Evolutionary conservation across 805 yeast genomes (phyloP).

Genomic region (Ogataea salicorniae): DNA sequence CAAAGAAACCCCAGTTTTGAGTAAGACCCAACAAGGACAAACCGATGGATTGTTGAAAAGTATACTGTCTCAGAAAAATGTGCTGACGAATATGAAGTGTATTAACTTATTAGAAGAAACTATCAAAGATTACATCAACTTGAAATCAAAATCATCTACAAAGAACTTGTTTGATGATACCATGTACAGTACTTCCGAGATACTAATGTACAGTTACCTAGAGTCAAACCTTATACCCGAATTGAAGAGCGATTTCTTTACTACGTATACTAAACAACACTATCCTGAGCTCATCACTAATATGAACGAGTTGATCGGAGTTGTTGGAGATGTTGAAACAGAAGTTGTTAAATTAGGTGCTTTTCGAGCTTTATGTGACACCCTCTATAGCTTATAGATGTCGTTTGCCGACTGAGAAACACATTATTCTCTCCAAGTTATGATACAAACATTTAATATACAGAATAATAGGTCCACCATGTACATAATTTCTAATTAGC

Average conservation of each 20-base stretch:
- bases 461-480: too few species aligned
- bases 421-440: too few species aligned
- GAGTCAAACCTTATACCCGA: slow-evolving; percentile 20
- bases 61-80: slow-evolving; percentile 22
- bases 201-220: slow-evolving; percentile 37
- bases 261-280: slow-evolving; percentile 29
- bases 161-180: slow-evolving; percentile 16
- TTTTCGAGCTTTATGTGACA: too few species aligned
- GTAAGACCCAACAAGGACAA: slow-evolving; percentile 24
- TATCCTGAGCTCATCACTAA: slow-evolving; percentile 26
- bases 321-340: too few species aligned
- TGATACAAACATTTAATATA: too few species aligned
- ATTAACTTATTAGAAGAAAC: slow-evolving; percentile 19
- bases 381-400: too few species aligned
- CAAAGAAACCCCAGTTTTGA: slow-evolving; percentile 25
- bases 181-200: slow-evolving; percentile 26
- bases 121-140: slow-evolving; percentile 4
- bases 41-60: slow-evolving; percentile 19
- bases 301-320: neutral
- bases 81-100: slow-evolving; percentile 29
- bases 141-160: slow-evolving; percentile 1
- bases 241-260: slow-evolving; percentile 39
- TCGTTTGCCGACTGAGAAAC: too few species aligned
- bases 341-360: too few species aligned
- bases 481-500: neutral